These are phyloP conservation scores for Talaromyces nanjingensis DNA, from an alignment of 495 filamentous ascomycete genomes.

Conservation along the genomic window DNA sequence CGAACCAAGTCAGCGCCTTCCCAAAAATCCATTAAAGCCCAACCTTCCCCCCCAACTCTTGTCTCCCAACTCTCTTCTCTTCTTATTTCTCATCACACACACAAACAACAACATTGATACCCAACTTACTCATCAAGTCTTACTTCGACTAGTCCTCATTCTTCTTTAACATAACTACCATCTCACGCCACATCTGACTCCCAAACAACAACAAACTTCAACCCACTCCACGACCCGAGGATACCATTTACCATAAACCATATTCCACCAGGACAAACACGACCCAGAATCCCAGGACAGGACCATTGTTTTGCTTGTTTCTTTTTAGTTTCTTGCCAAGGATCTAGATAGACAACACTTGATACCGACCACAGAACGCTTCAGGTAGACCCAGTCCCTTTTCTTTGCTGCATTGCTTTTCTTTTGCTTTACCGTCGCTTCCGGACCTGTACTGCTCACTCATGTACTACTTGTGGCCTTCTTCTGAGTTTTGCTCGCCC, in stretches of 20 bases:
- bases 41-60: constrained; percentile 8
- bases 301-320: constrained; percentile 20
- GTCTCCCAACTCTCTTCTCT: constrained; percentile 2
- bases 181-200: not conserved
- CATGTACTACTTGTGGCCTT: constrained; percentile 11
- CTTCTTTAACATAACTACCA: not conserved
- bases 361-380: constrained; percentile 15
- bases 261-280: constrained; percentile 2
- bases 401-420: constrained; percentile 20
- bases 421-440: constrained; percentile 11
- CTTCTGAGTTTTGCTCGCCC: constrained; percentile 12
- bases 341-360: constrained; percentile 19
- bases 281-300: constrained; percentile 8
- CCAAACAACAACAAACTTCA: not conserved
- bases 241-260: constrained; percentile 3
- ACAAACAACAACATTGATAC: not conserved
- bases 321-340: constrained; percentile 18
- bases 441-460: constrained; percentile 20
- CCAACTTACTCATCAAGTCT: constrained; percentile 1
- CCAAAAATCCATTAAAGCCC: constrained; percentile 5
- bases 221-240: not conserved
- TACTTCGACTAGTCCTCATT: not conserved
- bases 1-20: not conserved
- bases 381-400: constrained; percentile 41
- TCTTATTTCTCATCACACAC: not conserved